Conservation (phyloP, 768 basidiomycete genomes). For the Pleurotus ostreatus region DNA sequence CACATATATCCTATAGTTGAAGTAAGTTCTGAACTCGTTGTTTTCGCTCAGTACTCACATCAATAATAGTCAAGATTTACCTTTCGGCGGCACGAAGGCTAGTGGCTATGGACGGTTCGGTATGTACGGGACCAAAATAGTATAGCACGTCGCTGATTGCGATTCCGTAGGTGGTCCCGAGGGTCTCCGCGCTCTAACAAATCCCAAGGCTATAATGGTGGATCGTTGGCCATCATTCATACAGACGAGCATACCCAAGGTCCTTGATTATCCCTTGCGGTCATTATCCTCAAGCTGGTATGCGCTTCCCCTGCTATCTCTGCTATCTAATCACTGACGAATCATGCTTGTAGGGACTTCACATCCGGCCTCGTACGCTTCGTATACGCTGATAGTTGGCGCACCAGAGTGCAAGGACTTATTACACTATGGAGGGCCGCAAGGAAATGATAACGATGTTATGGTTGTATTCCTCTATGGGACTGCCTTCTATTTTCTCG, state of each 20-base stretch:
- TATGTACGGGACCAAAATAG: conserved; percentile 18
- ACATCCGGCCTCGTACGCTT: conserved; percentile 45
- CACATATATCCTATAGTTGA: conserved; percentile 41
- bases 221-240: conserved; percentile 84
- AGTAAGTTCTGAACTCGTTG: conserved; percentile 39
- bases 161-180: conserved; percentile 77
- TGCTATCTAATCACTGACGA: not conserved
- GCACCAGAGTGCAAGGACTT: conserved; percentile 40
- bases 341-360: conserved; percentile 38
- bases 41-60: conserved; percentile 12
- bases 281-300: conserved; percentile 75
- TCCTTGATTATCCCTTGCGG: conserved; percentile 82
- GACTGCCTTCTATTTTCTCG: too few species aligned
- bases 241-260: conserved; percentile 81
- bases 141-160: conserved; percentile 11
- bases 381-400: conserved; percentile 51
- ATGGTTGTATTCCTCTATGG: too few species aligned
- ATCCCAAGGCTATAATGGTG: conserved; percentile 80
- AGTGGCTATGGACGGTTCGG: conserved; percentile 95
- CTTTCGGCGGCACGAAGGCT: conserved; percentile 90
- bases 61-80: conserved; percentile 70
- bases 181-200: conserved; percentile 84
- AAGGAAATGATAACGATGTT: conserved; percentile 19
- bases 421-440: conserved; percentile 31
- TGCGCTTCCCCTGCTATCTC: conserved; percentile 18